phyloP scores from a whole-genome alignment of 2,329 filamentous ascomycete genomes.

The Aspergillus aculeatus region DNA sequence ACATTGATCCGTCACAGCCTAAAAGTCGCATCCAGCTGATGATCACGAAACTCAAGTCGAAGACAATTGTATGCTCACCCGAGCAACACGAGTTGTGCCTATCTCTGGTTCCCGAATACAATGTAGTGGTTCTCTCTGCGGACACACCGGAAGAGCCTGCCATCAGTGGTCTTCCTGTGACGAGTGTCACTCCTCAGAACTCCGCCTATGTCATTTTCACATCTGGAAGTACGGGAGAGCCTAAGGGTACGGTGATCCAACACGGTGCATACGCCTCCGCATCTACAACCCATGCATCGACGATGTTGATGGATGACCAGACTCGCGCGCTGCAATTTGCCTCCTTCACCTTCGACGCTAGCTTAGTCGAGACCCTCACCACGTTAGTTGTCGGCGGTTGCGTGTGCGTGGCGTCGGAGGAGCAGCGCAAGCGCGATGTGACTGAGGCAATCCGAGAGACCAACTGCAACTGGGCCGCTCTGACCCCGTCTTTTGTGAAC shows the following conservation, averaged over 20 bases:
- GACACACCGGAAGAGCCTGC: not conserved
- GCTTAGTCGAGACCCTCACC: conserved; percentile 24
- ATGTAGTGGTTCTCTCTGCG: conserved; percentile 8
- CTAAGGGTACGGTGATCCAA: conserved; percentile 15
- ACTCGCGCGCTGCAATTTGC: conserved; percentile 35
- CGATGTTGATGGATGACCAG: conserved; percentile 44
- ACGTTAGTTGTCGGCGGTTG: conserved; percentile 15
- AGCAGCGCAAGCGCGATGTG: conserved; percentile 46
- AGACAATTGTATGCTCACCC: conserved; percentile 14
- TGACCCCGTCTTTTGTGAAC: conserved; percentile 11
- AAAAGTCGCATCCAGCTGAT: conserved; percentile 11
- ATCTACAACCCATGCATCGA: conserved; percentile 13
- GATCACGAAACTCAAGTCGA: conserved; percentile 7
- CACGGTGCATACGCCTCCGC: conserved; percentile 7
- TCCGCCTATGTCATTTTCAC: conserved; percentile 17
- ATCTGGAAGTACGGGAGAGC: conserved; percentile 15
- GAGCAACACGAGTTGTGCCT: conserved; percentile 8
- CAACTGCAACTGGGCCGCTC: conserved; percentile 5
- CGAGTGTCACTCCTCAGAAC: conserved; percentile 4
- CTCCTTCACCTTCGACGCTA: conserved; percentile 39
- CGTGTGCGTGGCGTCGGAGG: conserved; percentile 49
- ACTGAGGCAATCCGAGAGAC: conserved; percentile 39
- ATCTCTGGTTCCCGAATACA: conserved; percentile 1
- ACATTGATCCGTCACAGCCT: conserved; percentile 14
- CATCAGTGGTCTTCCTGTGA: not conserved